phyloP scores from a whole-genome alignment of 441 rosid species.

The Iberis amara region DNA sequence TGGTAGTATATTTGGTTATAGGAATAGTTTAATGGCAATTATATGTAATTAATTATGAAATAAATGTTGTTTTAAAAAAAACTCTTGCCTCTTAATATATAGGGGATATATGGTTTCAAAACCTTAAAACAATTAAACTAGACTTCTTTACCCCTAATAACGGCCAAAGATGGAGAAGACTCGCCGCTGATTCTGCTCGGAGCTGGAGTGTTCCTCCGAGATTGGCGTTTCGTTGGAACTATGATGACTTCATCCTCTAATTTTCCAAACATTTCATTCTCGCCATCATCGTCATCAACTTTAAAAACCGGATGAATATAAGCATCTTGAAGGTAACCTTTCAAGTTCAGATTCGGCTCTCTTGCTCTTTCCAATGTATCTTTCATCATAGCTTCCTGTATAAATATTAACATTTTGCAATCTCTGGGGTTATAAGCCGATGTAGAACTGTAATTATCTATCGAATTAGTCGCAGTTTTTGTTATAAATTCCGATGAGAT shows the following conservation, averaged over 20 bases:
- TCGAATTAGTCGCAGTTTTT: too few relatives aligned
- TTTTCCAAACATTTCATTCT: not conserved
- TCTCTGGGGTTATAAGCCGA: too few relatives aligned
- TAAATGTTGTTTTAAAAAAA: too few relatives aligned
- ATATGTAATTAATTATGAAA: too few relatives aligned
- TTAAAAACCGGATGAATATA: not conserved
- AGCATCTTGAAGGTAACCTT: not conserved
- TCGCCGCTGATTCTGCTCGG: not conserved
- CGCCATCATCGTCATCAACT: not conserved
- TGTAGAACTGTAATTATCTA: too few relatives aligned
- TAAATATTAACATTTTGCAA: not conserved
- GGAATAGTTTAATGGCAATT: too few relatives aligned
- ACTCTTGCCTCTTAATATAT: too few relatives aligned
- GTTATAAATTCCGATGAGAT: too few relatives aligned
- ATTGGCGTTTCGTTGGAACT: not conserved
- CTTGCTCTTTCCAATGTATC: not conserved
- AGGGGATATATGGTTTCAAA: too few relatives aligned
- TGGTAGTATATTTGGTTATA: too few relatives aligned
- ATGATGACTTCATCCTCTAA: not conserved
- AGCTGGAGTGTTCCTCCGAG: not conserved
- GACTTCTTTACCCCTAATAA: too few relatives aligned
- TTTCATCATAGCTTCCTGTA: not conserved
- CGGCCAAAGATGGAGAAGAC: not conserved
- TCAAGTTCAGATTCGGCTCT: not conserved
- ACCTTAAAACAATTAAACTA: too few relatives aligned